Percentiles rank a stretch among this genome's conserved stretches.
Evolutionary conservation across 208 protist species (phyloP).

Genomic region (Herpetomonas samuelpessoai): DNA sequence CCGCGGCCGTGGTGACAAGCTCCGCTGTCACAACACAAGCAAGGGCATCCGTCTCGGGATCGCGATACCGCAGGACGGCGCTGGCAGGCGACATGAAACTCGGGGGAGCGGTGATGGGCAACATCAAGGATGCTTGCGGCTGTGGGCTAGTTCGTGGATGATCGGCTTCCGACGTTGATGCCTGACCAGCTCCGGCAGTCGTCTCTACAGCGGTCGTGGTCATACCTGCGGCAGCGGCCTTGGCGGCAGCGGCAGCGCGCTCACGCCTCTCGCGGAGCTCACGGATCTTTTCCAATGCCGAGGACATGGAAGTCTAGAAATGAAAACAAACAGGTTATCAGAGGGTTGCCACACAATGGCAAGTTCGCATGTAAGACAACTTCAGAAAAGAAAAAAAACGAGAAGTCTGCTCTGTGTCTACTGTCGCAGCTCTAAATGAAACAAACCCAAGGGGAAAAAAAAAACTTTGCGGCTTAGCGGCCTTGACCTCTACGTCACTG

Average conservation of each 20-base stretch:
- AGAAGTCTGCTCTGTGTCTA: neutral
- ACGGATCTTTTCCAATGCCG: constrained; percentile 38
- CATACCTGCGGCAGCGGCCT: neutral
- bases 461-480: too few relatives aligned
- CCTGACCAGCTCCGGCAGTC: neutral
- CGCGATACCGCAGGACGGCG: constrained; percentile 50
- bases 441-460: constrained; percentile 6
- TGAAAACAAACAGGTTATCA: neutral
- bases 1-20: constrained; percentile 4
- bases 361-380: too few relatives aligned
- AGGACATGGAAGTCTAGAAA: constrained; percentile 15
- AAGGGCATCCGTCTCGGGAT: constrained; percentile 42
- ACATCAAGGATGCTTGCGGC: neutral
- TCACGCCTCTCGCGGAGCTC: constrained; percentile 39
- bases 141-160: neutral
- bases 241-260: constrained; percentile 15
- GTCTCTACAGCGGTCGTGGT: neutral
- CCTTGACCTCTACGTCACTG: too few relatives aligned
- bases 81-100: constrained; percentile 44
- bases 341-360: too few relatives aligned
- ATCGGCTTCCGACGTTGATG: neutral
- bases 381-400: too few relatives aligned
- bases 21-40: constrained; percentile 39
- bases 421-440: neutral
- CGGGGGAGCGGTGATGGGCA: constrained; percentile 31